Evolutionary conservation across 2,329 filamentous ascomycete species (phyloP).

Genomic region (Penicillium rolfsii): DNA sequence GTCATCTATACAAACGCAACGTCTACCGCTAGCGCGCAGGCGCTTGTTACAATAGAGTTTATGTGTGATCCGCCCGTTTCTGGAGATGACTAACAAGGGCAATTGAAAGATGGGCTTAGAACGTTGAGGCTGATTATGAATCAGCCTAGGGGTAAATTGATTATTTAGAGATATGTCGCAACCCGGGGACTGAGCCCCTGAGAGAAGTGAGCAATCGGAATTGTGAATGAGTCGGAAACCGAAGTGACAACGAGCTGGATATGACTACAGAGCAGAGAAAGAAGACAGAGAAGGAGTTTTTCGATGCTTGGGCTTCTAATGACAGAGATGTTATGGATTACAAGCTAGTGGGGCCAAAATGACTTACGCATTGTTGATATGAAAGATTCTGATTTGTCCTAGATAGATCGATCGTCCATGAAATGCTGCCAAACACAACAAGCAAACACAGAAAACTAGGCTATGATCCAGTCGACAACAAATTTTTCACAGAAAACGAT

Average conservation of each 20-base stretch:
- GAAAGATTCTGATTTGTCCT: not conserved
- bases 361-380: not conserved
- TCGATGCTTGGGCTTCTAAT: not conserved
- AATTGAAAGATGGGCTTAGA: constrained; percentile 15
- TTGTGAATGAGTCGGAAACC: not conserved
- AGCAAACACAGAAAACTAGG: not conserved
- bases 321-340: not conserved
- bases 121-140: constrained; percentile 19
- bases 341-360: not conserved
- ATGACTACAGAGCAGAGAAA: not conserved
- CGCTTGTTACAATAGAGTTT: constrained; percentile 12
- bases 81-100: constrained; percentile 9
- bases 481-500: too few relatives aligned
- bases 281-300: not conserved
- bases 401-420: not conserved
- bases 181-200: constrained; percentile 3
- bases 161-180: constrained; percentile 17
- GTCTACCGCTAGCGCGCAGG: not conserved
- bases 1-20: constrained; percentile 6
- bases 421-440: not conserved
- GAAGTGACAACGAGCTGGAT: not conserved
- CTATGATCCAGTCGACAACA: not conserved
- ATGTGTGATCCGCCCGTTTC: constrained; percentile 13
- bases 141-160: constrained; percentile 6
- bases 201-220: not conserved